phyloP scores from a whole-genome alignment of 768 basidiomycete species.

The Naganishia onofrii region DNA sequence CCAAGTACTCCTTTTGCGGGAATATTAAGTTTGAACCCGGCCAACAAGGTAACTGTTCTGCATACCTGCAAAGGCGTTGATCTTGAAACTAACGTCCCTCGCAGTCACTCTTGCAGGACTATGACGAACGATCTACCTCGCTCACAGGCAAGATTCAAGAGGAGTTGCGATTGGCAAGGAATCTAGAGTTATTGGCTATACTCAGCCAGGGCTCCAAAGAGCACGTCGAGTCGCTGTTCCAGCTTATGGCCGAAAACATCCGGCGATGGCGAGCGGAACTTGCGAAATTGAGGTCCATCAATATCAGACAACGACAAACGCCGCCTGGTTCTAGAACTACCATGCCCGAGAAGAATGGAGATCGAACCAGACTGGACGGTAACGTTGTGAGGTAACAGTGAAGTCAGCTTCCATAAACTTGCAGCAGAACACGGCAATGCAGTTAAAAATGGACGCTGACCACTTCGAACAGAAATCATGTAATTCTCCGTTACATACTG shows the following conservation, averaged over 20 bases:
- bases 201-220: constrained; percentile 82
- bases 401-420: too few species aligned
- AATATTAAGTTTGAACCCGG: neutral
- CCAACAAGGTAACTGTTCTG: neutral
- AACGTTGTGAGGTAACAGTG: too few species aligned
- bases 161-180: constrained; percentile 71
- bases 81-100: constrained; percentile 26
- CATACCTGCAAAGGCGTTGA: neutral
- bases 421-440: too few species aligned
- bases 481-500: too few species aligned
- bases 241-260: constrained; percentile 65
- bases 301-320: constrained; percentile 1
- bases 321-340: too few species aligned
- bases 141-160: constrained; percentile 52
- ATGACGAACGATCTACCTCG: constrained; percentile 54
- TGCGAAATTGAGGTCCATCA: constrained; percentile 60
- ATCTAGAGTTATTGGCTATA: constrained; percentile 79
- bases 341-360: too few species aligned
- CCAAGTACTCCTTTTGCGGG: neutral
- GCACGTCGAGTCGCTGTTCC: constrained; percentile 64
- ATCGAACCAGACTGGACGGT: too few species aligned
- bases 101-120: constrained; percentile 35
- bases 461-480: too few species aligned
- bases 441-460: too few species aligned
- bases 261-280: constrained; percentile 69